A percentile compares a stretch with the other conserved stretches of the same genome.
Conservation (phyloP, 768 basidiomycete genomes). For the Mycena floridula region DNA sequence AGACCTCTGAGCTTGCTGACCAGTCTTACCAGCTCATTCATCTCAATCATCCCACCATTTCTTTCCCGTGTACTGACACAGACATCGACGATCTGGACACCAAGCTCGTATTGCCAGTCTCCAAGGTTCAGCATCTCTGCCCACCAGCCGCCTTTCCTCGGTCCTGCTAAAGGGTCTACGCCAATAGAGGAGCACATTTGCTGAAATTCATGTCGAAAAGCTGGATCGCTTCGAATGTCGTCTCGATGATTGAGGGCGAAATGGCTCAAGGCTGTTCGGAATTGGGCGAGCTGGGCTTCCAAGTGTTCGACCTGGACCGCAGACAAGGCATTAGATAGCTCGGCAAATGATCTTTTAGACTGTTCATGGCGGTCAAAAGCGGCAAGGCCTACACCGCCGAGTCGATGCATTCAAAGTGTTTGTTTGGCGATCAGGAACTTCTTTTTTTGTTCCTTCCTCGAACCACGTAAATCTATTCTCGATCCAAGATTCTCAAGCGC, state of each 20-base stretch:
- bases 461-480: not conserved
- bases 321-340: slow-evolving; percentile 76
- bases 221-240: slow-evolving; percentile 77
- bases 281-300: slow-evolving; percentile 75
- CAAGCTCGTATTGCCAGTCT: slow-evolving; percentile 95
- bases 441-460: not conserved
- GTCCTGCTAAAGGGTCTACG: slow-evolving; percentile 89
- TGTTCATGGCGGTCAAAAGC: slow-evolving; percentile 87
- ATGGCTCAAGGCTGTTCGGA: slow-evolving; percentile 69
- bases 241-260: slow-evolving; percentile 84
- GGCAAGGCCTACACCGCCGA: slow-evolving; percentile 80
- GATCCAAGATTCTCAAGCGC: not conserved
- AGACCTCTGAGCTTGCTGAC: slow-evolving; percentile 74
- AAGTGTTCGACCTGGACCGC: slow-evolving; percentile 72
- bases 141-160: slow-evolving; percentile 86
- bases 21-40: slow-evolving; percentile 77
- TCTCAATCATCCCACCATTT: slow-evolving; percentile 90
- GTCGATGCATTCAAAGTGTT: slow-evolving; percentile 62
- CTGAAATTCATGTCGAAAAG: slow-evolving; percentile 88
- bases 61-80: slow-evolving; percentile 83
- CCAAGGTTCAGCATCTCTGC: slow-evolving; percentile 80
- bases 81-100: slow-evolving; percentile 91
- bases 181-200: slow-evolving; percentile 95
- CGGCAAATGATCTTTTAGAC: slow-evolving; percentile 72
- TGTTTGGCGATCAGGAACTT: not conserved